phyloP scores from a whole-genome alignment of 1,284 basidiomycete species.

The Puccinia coronata region DNA sequence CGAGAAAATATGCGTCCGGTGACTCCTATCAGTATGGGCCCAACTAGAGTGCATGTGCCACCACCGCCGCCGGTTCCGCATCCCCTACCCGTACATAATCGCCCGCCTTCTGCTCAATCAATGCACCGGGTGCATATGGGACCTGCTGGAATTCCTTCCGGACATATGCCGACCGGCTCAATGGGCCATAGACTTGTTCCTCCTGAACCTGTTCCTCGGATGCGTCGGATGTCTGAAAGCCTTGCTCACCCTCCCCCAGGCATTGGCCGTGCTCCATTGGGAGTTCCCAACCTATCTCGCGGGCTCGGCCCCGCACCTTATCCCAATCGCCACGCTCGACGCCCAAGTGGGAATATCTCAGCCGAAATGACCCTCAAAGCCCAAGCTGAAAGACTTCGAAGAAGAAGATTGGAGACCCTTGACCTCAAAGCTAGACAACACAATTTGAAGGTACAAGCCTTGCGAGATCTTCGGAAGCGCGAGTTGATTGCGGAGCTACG shows the following conservation, averaged over 20 bases:
- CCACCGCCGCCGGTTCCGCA: slow-evolving; percentile 33
- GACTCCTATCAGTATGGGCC: slow-evolving; percentile 17
- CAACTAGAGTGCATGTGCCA: slow-evolving; percentile 14
- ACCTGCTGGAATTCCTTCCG: slow-evolving; percentile 9
- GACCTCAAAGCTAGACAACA: slow-evolving; percentile 41
- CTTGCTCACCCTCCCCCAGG: slow-evolving; percentile 24
- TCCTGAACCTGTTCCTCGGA: slow-evolving; percentile 18
- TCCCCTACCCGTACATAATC: slow-evolving; percentile 4
- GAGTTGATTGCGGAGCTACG: slow-evolving; percentile 33
- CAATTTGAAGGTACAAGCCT: slow-evolving; percentile 39
- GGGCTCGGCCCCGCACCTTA: slow-evolving; percentile 16
- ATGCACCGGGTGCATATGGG: not conserved
- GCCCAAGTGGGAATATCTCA: slow-evolving; percentile 16
- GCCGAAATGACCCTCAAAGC: slow-evolving; percentile 30
- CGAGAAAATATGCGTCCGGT: slow-evolving; percentile 27
- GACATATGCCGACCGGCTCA: not conserved
- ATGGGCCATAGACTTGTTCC: slow-evolving; percentile 9
- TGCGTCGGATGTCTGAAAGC: slow-evolving; percentile 41
- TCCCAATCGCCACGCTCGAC: slow-evolving; percentile 6
- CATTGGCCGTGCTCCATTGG: not conserved
- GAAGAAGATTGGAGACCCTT: slow-evolving; percentile 35
- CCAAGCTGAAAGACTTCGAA: slow-evolving; percentile 45
- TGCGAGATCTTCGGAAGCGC: slow-evolving; percentile 45
- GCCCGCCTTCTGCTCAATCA: not conserved
- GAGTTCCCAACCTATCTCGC: not conserved